Evolutionary conservation across 176 grass and related monocot genomes (phyloP).

Genomic region (Phoenix dactylifera): DNA sequence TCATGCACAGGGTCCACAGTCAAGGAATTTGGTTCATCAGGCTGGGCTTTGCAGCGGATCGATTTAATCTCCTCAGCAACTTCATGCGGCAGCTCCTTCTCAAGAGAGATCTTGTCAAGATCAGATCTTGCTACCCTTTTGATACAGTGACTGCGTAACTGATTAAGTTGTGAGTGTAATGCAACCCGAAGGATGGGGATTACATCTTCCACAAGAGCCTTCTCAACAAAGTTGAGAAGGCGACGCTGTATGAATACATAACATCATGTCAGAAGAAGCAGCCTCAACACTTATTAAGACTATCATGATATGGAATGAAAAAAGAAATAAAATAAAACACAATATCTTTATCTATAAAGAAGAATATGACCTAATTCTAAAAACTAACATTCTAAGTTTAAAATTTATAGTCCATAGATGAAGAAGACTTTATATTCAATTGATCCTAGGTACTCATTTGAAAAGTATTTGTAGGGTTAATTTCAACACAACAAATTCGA

Average conservation of each 20-base stretch:
- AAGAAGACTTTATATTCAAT: too few relatives aligned
- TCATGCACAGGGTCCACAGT: slow-evolving; percentile 49
- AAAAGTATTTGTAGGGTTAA: too few relatives aligned
- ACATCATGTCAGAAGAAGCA: slow-evolving; percentile 6
- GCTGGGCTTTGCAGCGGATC: slow-evolving; percentile 30
- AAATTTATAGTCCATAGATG: too few relatives aligned
- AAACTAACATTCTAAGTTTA: too few relatives aligned
- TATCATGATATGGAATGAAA: not conserved
- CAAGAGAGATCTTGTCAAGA: slow-evolving; percentile 64
- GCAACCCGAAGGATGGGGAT: slow-evolving; percentile 76
- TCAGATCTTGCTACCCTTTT: slow-evolving; percentile 81
- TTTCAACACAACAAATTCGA: too few relatives aligned
- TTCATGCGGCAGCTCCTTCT: slow-evolving; percentile 69
- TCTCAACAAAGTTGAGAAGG: slow-evolving; percentile 91
- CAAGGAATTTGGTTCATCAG: slow-evolving; percentile 20
- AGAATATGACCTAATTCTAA: too few relatives aligned
- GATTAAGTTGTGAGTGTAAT: slow-evolving; percentile 45
- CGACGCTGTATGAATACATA: slow-evolving; percentile 45
- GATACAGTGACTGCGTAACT: slow-evolving; percentile 55
- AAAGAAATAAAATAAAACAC: not conserved
- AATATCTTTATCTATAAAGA: too few relatives aligned
- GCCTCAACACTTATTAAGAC: not conserved
- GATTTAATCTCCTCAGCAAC: slow-evolving; percentile 49
- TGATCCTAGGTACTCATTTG: too few relatives aligned
- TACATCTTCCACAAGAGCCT: slow-evolving; percentile 78